These are phyloP conservation scores for Aquilaria yunnanensis DNA, from an alignment of 345 rosid genomes.

Conservation along the genomic window DNA sequence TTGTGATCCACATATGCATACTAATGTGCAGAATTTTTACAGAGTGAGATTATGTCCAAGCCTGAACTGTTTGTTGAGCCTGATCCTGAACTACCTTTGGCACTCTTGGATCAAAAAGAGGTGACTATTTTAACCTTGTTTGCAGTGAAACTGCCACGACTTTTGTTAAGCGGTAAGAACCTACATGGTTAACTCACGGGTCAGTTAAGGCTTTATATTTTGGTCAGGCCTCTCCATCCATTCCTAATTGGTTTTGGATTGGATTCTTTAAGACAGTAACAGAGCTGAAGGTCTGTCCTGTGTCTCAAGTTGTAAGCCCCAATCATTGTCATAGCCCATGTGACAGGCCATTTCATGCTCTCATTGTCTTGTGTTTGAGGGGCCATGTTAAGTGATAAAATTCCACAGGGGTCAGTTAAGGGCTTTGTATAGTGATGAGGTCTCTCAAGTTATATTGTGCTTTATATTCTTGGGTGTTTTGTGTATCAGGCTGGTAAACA, in stretches of 20 bases:
- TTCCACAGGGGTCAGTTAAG: not conserved
- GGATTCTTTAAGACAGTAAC: not conserved
- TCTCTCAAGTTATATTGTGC: too few species aligned
- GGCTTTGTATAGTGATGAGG: too few species aligned
- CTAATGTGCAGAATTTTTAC: conserved; percentile 21
- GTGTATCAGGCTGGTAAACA: conserved; percentile 84
- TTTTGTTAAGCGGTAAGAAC: not conserved
- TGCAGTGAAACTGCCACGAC: conserved; percentile 2
- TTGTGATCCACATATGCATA: conserved; percentile 6
- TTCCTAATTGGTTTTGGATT: not conserved
- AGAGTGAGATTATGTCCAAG: conserved; percentile 96
- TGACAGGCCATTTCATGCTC: too few species aligned
- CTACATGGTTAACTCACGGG: too few species aligned
- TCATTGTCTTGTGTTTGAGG: too few species aligned
- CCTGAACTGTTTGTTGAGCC: conserved; percentile 96
- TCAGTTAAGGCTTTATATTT: too few species aligned
- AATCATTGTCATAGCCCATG: too few species aligned
- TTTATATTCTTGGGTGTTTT: conserved; percentile 11
- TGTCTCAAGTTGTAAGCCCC: too few species aligned
- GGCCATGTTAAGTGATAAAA: conserved; percentile 1
- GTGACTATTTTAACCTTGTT: conserved; percentile 26
- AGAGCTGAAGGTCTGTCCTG: too few species aligned
- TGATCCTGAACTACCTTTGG: conserved; percentile 89
- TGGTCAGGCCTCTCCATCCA: not conserved
- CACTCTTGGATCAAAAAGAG: conserved; percentile 95